A percentile compares a stretch with the other conserved stretches of the same genome.
Conservation (phyloP, 2,329 filamentous ascomycete species). For the Plenodomus tracheiphilus region DNA sequence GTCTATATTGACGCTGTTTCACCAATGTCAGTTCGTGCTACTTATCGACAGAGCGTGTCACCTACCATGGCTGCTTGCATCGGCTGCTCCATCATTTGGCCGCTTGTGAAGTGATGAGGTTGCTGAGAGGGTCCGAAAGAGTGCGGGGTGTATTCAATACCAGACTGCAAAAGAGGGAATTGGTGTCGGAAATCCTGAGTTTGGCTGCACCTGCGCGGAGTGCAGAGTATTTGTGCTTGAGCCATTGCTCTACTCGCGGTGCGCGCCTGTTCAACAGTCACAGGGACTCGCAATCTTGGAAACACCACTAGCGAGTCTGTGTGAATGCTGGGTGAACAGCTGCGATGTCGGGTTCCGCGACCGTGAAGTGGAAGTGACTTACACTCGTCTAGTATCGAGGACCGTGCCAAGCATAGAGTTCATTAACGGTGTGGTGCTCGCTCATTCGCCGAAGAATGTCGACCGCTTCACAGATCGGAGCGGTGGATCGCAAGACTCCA, state of each 20-base stretch:
- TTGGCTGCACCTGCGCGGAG: slow-evolving; percentile 4
- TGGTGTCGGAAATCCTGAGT: slow-evolving; percentile 2
- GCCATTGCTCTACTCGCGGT: slow-evolving; percentile 14
- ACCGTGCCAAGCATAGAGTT: background rate
- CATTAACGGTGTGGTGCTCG: slow-evolving; percentile 19
- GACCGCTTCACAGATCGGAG: slow-evolving; percentile 27
- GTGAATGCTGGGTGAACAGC: slow-evolving; percentile 10
- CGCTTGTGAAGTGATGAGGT: background rate
- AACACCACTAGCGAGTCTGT: slow-evolving; percentile 6
- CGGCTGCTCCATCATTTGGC: slow-evolving; percentile 17
- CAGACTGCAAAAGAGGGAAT: slow-evolving; percentile 5
- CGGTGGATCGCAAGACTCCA: slow-evolving; percentile 18
- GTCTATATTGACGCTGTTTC: slow-evolving; percentile 13
- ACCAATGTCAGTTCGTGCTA: slow-evolving; percentile 4
- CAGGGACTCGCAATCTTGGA: slow-evolving; percentile 7
- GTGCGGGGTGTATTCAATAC: slow-evolving; percentile 3
- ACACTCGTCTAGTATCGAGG: slow-evolving; percentile 11
- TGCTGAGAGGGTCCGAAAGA: background rate
- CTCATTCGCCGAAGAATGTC: slow-evolving; percentile 23
- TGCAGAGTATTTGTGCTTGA: slow-evolving; percentile 12
- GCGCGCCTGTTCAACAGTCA: slow-evolving; percentile 8
- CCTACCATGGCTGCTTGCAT: slow-evolving; percentile 14
- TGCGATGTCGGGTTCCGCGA: background rate
- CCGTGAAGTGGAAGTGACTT: slow-evolving; percentile 22
- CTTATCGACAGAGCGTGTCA: background rate